Percentiles rank a stretch among this genome's conserved stretches.
These are phyloP conservation scores for Leccinum griseonigrum DNA, from an alignment of 1,284 basidiomycete species.

Conservation along the genomic window DNA sequence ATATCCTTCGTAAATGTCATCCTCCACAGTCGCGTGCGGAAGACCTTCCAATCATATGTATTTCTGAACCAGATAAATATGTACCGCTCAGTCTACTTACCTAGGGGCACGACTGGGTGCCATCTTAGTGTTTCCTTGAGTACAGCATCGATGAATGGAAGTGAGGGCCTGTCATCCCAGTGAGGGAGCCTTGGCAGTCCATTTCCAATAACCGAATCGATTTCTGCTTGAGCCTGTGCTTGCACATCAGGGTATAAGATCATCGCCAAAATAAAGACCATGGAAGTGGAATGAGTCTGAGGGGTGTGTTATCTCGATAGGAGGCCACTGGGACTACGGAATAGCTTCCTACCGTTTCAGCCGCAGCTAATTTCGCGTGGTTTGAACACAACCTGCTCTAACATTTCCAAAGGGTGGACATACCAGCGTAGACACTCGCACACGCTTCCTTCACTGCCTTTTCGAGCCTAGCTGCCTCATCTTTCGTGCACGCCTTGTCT, in stretches of 20 bases:
- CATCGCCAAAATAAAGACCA: slow-evolving; percentile 50
- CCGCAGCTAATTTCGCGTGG: slow-evolving; percentile 10
- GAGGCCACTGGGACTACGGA: slow-evolving; percentile 4
- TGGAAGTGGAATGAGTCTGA: slow-evolving; percentile 44
- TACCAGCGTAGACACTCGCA: slow-evolving; percentile 16
- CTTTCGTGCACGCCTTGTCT: slow-evolving; percentile 2
- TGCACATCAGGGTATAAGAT: slow-evolving; percentile 38
- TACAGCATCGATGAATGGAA: slow-evolving; percentile 47
- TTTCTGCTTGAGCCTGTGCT: slow-evolving; percentile 37
- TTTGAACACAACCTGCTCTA: neutral
- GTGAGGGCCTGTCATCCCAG: slow-evolving; percentile 36
- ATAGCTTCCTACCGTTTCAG: slow-evolving; percentile 24
- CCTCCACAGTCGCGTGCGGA: slow-evolving; percentile 43
- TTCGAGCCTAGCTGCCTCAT: slow-evolving; percentile 15
- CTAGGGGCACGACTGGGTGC: slow-evolving; percentile 41
- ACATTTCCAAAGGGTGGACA: neutral
- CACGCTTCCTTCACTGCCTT: slow-evolving; percentile 20
- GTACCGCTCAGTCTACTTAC: slow-evolving; percentile 8
- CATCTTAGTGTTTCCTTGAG: slow-evolving; percentile 54
- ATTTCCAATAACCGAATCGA: slow-evolving; percentile 39
- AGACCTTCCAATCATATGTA: slow-evolving; percentile 24
- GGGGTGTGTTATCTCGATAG: slow-evolving; percentile 2
- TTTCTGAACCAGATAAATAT: neutral
- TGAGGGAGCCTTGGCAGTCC: slow-evolving; percentile 36
- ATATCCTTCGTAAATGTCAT: slow-evolving; percentile 44